Conservation (phyloP, 176 grass and related monocot species). For the Pontederia crassipes region DNA sequence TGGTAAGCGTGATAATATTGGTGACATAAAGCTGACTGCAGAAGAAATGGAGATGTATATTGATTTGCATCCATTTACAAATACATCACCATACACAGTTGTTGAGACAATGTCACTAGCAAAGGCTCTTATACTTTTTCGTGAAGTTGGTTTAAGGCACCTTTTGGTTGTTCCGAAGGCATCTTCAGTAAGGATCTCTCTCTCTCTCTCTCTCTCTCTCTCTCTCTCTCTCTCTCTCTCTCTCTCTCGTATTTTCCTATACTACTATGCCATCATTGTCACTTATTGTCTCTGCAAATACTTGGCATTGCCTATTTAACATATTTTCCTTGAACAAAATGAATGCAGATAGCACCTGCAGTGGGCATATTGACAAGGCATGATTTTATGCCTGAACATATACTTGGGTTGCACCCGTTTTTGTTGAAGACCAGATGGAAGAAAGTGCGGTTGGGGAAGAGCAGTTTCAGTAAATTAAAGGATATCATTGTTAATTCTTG, state of each 20-base stretch:
- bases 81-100: constrained; percentile 10
- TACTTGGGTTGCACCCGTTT: background rate
- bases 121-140: constrained; percentile 3
- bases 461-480: too few relatives aligned
- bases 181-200: background rate
- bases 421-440: background rate
- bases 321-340: background rate
- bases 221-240: background rate
- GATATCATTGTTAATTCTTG: too few relatives aligned
- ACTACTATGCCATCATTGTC: too few relatives aligned
- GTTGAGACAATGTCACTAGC: constrained; percentile 14
- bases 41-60: constrained; percentile 12
- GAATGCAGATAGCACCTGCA: background rate
- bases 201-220: background rate
- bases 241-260: too few relatives aligned
- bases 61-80: constrained; percentile 12
- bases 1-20: background rate
- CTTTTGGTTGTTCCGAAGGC: constrained; percentile 1
- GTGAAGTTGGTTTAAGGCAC: constrained; percentile 3
- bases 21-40: background rate
- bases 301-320: background rate
- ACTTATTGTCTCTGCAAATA: too few relatives aligned
- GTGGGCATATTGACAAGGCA: constrained; percentile 1
- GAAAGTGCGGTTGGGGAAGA: too few relatives aligned
- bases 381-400: background rate